These are phyloP conservation scores for Phytophthora brassicae DNA, from an alignment of 352 stramenopile genomes.

Conservation along the genomic window DNA sequence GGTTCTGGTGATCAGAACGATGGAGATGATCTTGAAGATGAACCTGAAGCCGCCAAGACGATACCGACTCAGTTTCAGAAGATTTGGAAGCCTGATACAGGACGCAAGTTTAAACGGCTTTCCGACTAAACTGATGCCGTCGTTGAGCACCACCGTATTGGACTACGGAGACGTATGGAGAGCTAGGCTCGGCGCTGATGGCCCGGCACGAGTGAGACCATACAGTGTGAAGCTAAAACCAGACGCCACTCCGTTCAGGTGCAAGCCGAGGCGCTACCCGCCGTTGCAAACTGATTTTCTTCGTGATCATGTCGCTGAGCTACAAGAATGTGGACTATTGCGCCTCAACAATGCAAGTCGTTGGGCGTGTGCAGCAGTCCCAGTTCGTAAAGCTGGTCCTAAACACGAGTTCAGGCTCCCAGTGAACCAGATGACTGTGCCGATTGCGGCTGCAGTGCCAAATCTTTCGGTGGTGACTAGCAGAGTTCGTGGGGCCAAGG, in stretches of 20 bases:
- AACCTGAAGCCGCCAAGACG: slow-evolving; percentile 6
- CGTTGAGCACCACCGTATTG: not conserved
- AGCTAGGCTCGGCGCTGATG: slow-evolving; percentile 4
- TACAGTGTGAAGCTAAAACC: slow-evolving; percentile 1
- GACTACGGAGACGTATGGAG: slow-evolving; percentile 8
- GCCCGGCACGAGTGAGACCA: not conserved
- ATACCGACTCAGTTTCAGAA: not conserved
- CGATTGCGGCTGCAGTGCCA: not conserved
- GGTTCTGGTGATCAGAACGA: not conserved
- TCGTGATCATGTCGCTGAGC: slow-evolving; percentile 1
- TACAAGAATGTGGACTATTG: not conserved
- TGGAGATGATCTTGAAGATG: slow-evolving; percentile 3
- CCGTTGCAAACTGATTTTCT: slow-evolving; percentile 7
- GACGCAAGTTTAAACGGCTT: not conserved
- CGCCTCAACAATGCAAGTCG: not conserved
- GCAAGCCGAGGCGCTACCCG: slow-evolving; percentile 12
- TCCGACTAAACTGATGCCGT: not conserved
- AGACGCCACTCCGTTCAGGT: not conserved
- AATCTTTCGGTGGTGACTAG: slow-evolving; percentile 17
- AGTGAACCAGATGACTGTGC: not conserved
- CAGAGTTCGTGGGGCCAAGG: not conserved
- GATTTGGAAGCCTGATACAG: not conserved
- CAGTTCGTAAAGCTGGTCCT: not conserved
- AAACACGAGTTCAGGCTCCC: not conserved
- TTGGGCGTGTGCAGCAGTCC: not conserved